Conservation (phyloP, 306 rosid species). For the Inga leiocalycina region DNA sequence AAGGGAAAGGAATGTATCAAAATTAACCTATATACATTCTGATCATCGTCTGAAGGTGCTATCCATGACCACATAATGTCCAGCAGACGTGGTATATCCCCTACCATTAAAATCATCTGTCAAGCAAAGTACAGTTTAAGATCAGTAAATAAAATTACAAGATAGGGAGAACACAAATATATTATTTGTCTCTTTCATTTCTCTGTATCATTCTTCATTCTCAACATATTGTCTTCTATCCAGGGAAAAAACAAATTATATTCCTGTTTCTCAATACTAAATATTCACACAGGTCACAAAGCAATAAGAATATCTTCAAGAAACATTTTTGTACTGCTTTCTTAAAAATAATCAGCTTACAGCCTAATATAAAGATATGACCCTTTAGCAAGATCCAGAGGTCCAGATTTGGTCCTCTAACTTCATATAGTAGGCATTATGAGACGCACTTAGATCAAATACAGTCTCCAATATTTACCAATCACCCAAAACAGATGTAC, state of each 20-base stretch:
- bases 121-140: slow-evolving; percentile 32
- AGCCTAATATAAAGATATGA: background rate
- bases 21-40: slow-evolving; percentile 69
- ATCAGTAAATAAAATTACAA: slow-evolving; percentile 30
- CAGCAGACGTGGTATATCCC: slow-evolving; percentile 82
- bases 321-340: background rate
- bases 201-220: background rate
- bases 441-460: background rate
- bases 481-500: background rate
- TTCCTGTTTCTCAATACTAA: background rate
- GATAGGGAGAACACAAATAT: background rate
- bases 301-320: background rate
- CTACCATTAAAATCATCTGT: slow-evolving; percentile 91
- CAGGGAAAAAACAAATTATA: background rate
- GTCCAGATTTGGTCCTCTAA: background rate
- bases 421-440: slow-evolving; percentile 1
- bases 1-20: slow-evolving; percentile 34
- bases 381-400: background rate
- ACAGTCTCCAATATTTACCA: background rate
- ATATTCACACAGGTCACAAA: background rate
- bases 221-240: background rate
- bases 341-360: background rate
- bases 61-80: slow-evolving; percentile 98
- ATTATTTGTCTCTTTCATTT: background rate
- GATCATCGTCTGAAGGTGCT: slow-evolving; percentile 84